These are phyloP conservation scores for Xanthoconium separans DNA, from an alignment of 1,284 basidiomycete genomes.

Conservation along the genomic window DNA sequence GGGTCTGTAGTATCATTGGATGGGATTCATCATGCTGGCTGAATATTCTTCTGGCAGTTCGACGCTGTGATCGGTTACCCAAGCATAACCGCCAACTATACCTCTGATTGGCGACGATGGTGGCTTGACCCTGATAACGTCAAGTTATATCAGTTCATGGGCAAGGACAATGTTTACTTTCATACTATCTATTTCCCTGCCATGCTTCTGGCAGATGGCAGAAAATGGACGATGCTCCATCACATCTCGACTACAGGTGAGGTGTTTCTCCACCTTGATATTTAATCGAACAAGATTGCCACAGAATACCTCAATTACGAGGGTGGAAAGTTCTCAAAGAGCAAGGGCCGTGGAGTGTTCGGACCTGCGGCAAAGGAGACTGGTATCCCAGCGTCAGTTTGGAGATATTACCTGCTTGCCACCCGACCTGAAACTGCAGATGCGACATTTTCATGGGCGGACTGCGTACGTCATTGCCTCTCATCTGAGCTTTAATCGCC, in stretches of 20 bases:
- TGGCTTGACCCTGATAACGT: slow-evolving; percentile 96
- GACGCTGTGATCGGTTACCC: slow-evolving; percentile 98
- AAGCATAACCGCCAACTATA: slow-evolving; percentile 96
- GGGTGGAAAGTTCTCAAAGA: slow-evolving; percentile 99
- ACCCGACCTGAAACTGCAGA: slow-evolving; percentile 94
- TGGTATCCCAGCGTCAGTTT: slow-evolving; percentile 90
- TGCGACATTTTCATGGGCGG: slow-evolving; percentile 96
- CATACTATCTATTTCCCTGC: slow-evolving; percentile 97
- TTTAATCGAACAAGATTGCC: slow-evolving; percentile 3
- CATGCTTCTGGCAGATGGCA: slow-evolving; percentile 86
- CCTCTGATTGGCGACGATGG: slow-evolving; percentile 94
- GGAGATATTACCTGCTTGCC: slow-evolving; percentile 96
- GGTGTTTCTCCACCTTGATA: slow-evolving; percentile 13
- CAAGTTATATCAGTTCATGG: slow-evolving; percentile 98
- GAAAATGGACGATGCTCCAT: slow-evolving; percentile 92
- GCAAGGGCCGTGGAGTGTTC: slow-evolving; percentile 95
- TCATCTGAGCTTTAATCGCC: background rate
- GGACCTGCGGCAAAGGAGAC: slow-evolving; percentile 94
- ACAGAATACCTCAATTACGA: slow-evolving; percentile 98
- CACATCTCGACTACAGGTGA: slow-evolving; percentile 93
- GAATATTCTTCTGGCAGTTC: slow-evolving; percentile 56
- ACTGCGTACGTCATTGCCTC: slow-evolving; percentile 60
- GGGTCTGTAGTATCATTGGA: slow-evolving; percentile 50
- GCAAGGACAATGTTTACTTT: slow-evolving; percentile 98
- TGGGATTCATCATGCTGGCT: background rate